A percentile compares a stretch with the other conserved stretches of the same genome.
Evolutionary conservation across 495 filamentous ascomycete species (phyloP).

Genomic region (Pyrenula massariospora): DNA sequence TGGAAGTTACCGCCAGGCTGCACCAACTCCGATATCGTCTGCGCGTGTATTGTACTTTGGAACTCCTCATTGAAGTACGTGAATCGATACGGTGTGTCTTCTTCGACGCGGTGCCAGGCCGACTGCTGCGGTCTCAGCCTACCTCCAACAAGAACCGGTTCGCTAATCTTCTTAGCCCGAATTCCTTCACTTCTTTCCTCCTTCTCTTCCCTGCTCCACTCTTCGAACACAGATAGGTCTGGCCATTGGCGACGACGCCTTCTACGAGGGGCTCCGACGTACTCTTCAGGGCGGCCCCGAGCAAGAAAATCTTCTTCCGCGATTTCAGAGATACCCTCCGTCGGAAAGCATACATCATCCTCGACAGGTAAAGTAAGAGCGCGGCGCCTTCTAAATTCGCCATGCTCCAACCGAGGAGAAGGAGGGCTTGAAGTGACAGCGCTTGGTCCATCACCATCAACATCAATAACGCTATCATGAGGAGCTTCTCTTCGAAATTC

Average conservation of each 20-base stretch:
- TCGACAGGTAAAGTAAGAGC: constrained; percentile 48
- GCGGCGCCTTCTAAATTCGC: constrained; percentile 30
- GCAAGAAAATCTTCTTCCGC: constrained; percentile 59
- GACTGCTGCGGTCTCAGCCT: constrained; percentile 69
- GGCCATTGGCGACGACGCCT: constrained; percentile 50
- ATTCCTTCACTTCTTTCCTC: constrained; percentile 77
- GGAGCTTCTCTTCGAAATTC: constrained; percentile 14
- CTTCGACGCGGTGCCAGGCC: constrained; percentile 76
- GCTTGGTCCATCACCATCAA: constrained; percentile 32
- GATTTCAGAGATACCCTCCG: constrained; percentile 62
- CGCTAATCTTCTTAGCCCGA: constrained; percentile 84
- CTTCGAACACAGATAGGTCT: constrained; percentile 65
- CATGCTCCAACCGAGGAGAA: constrained; percentile 22
- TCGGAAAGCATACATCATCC: constrained; percentile 90
- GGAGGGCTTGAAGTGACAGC: constrained; percentile 1
- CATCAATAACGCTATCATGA: constrained; percentile 45
- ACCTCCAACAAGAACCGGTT: constrained; percentile 84
- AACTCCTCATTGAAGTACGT: constrained; percentile 99
- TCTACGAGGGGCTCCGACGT: constrained; percentile 38
- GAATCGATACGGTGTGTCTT: constrained; percentile 87
- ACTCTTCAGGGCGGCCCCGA: constrained; percentile 23
- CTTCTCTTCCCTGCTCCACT: constrained; percentile 87
- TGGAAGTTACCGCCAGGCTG: constrained; percentile 73
- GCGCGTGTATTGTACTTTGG: constrained; percentile 84
- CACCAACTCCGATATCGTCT: constrained; percentile 83